These are phyloP conservation scores for Casuarina equisetifolia DNA, from an alignment of 306 rosid genomes.

Conservation along the genomic window DNA sequence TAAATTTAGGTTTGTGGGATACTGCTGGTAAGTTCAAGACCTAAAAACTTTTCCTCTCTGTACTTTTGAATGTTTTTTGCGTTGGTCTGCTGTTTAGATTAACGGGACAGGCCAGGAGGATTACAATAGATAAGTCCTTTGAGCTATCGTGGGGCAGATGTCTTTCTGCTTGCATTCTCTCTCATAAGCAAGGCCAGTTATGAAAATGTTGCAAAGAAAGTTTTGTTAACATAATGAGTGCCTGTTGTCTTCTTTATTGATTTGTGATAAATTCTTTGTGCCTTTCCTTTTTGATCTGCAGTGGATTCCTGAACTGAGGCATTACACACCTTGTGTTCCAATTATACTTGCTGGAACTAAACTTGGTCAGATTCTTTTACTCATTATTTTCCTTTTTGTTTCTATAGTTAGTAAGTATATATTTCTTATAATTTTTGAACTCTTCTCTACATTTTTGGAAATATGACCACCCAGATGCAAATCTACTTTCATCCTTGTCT, in stretches of 20 bases:
- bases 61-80: constrained; percentile 8
- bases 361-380: constrained; percentile 73
- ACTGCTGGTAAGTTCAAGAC: constrained; percentile 66
- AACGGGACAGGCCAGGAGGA: constrained; percentile 92
- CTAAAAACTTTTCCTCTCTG: neutral
- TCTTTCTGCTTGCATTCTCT: constrained; percentile 89
- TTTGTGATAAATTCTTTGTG: neutral
- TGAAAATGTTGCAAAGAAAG: constrained; percentile 87
- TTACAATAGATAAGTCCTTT: constrained; percentile 93
- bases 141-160: constrained; percentile 98
- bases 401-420: too few relatives aligned
- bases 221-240: neutral
- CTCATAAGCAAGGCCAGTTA: constrained; percentile 99
- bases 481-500: neutral
- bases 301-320: constrained; percentile 99
- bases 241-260: neutral
- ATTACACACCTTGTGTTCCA: constrained; percentile 97
- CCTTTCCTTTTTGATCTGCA: constrained; percentile 28
- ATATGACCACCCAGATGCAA: neutral
- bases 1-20: constrained; percentile 88
- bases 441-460: neutral
- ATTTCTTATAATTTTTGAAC: neutral
- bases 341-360: constrained; percentile 94
- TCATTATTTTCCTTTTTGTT: constrained; percentile 16
- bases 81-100: constrained; percentile 37